Percentiles rank a stretch among this genome's conserved stretches.
Conservation (phyloP, 352 stramenopile genomes). For the Phytopythium sindhum region DNA sequence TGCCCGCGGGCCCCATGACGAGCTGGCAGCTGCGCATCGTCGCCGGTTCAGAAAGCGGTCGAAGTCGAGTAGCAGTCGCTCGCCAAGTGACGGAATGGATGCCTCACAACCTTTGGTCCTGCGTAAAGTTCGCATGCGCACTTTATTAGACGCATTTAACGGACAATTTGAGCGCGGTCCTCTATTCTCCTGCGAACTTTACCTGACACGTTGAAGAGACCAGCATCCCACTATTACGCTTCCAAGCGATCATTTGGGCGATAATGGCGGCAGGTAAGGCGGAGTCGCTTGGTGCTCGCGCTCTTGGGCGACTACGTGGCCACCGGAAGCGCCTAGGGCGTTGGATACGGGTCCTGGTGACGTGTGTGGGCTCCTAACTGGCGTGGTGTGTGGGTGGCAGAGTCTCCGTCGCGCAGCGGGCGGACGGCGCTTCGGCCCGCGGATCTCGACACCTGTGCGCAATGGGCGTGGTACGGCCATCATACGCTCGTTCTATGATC, state of each 20-base stretch:
- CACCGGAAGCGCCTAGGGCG: no score
- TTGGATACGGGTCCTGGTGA: neutral
- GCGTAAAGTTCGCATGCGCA: neutral
- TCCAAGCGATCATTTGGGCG: no score
- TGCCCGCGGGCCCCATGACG: constrained; percentile 90
- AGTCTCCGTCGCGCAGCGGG: neutral
- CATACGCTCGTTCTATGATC: neutral
- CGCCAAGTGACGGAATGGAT: neutral
- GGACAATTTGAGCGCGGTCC: no score
- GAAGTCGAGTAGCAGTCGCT: neutral
- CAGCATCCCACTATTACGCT: no score
- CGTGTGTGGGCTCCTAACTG: neutral
- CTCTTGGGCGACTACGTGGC: no score
- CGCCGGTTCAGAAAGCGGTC: neutral
- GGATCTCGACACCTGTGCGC: constrained; percentile 44
- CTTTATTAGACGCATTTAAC: no score
- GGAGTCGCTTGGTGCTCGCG: neutral
- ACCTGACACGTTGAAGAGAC: no score
- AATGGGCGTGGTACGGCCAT: constrained; percentile 42
- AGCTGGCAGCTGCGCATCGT: constrained; percentile 89
- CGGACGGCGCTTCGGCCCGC: constrained; percentile 2
- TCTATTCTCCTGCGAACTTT: no score
- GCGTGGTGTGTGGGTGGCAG: neutral
- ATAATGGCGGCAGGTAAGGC: neutral
- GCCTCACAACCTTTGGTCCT: neutral